A percentile compares a stretch with the other conserved stretches of the same genome.
phyloP scores from a whole-genome alignment of 257 asterid genomes.

The Ligustrum vulgare region DNA sequence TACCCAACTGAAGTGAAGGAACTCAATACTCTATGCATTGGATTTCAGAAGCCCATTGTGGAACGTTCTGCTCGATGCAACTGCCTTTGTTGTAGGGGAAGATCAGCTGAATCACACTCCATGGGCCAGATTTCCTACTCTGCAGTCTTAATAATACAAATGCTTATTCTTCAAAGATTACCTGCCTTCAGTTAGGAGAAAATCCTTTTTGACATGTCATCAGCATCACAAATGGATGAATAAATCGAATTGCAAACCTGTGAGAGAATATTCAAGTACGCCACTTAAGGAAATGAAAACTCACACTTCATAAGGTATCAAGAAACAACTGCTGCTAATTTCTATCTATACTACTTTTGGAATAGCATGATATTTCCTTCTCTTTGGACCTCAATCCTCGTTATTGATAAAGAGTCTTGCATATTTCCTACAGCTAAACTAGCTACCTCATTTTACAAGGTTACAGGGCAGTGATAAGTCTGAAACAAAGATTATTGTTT shows the following conservation, averaged over 20 bases:
- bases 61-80: constrained; percentile 79
- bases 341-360: background rate
- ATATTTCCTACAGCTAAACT: background rate
- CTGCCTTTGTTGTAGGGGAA: constrained; percentile 53
- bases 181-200: constrained; percentile 75
- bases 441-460: background rate
- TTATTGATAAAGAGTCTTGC: background rate
- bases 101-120: constrained; percentile 61
- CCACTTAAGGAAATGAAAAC: background rate
- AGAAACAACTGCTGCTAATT: background rate
- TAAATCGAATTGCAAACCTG: constrained; percentile 19
- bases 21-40: constrained; percentile 74
- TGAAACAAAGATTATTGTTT: background rate
- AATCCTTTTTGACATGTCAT: constrained; percentile 60
- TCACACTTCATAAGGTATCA: background rate
- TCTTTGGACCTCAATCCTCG: background rate
- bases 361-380: background rate
- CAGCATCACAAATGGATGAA: constrained; percentile 33
- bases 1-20: constrained; percentile 62
- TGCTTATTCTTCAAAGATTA: constrained; percentile 61
- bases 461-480: background rate
- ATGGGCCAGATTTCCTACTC: constrained; percentile 74
- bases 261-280: constrained; percentile 14
- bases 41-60: constrained; percentile 83
- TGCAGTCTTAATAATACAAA: constrained; percentile 58